These are phyloP conservation scores for Pseudogymnoascus sp. DNA, from an alignment of 2,329 filamentous ascomycete species.

Conservation along the genomic window DNA sequence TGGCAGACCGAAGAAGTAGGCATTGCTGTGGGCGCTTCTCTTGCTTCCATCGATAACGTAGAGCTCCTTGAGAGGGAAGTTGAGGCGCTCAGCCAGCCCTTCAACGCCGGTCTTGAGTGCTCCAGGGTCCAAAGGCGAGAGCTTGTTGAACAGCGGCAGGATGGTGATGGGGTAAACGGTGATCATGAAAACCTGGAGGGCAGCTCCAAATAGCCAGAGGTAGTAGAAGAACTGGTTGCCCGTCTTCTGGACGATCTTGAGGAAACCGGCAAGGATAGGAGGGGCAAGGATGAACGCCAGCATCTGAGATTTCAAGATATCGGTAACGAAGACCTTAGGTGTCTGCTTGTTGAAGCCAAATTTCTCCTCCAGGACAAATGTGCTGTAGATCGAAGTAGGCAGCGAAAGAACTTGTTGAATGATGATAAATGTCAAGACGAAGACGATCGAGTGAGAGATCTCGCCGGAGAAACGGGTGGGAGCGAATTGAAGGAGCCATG, in stretches of 20 bases:
- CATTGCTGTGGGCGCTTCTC: constrained; percentile 80
- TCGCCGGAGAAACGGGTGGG: constrained; percentile 79
- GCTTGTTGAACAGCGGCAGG: constrained; percentile 94
- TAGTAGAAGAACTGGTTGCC: constrained; percentile 97
- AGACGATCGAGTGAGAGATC: constrained; percentile 87
- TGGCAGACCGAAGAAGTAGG: constrained; percentile 93
- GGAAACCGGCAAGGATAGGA: constrained; percentile 84
- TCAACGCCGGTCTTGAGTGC: constrained; percentile 84
- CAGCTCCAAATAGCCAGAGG: constrained; percentile 86
- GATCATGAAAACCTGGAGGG: constrained; percentile 87
- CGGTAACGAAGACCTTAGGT: constrained; percentile 74
- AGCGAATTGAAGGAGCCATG: constrained; percentile 64
- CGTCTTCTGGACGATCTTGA: constrained; percentile 89
- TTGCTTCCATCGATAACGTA: constrained; percentile 94
- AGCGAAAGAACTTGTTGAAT: constrained; percentile 73
- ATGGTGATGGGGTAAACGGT: constrained; percentile 95
- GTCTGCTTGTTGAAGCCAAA: constrained; percentile 99
- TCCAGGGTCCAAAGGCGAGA: constrained; percentile 83
- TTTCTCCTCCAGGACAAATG: constrained; percentile 91
- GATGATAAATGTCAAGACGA: constrained; percentile 80
- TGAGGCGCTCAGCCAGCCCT: constrained; percentile 69
- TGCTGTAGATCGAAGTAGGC: constrained; percentile 82
- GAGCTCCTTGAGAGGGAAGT: constrained; percentile 87
- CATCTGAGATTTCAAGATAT: constrained; percentile 85
- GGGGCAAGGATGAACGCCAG: constrained; percentile 73